These are phyloP conservation scores for Epichloe uncinata DNA, from an alignment of 2,329 filamentous ascomycete species.

Conservation along the genomic window DNA sequence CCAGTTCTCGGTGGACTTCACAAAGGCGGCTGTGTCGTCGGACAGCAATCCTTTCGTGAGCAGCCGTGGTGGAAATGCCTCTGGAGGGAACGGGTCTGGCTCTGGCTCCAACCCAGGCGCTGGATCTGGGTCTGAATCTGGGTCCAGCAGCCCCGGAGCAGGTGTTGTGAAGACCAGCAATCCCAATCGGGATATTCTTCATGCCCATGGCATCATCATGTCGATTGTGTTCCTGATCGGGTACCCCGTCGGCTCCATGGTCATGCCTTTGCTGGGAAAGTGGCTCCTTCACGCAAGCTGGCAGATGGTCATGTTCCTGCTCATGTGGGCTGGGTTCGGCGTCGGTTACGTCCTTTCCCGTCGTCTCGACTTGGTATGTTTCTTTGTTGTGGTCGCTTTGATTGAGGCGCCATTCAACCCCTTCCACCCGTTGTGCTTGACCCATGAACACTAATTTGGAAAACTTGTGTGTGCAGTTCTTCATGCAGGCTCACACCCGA, in stretches of 20 bases:
- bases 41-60: slow-evolving; percentile 43
- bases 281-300: slow-evolving; percentile 44
- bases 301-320: slow-evolving; percentile 40
- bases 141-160: neutral
- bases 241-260: slow-evolving; percentile 45
- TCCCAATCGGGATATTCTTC: slow-evolving; percentile 17
- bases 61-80: slow-evolving; percentile 2
- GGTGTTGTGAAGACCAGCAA: slow-evolving; percentile 4
- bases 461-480: slow-evolving; percentile 34
- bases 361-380: slow-evolving; percentile 29
- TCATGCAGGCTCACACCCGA: slow-evolving; percentile 37
- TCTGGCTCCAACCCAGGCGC: too few relatives aligned
- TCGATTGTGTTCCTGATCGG: slow-evolving; percentile 42
- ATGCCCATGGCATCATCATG: slow-evolving; percentile 48
- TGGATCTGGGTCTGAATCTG: neutral
- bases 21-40: slow-evolving; percentile 28
- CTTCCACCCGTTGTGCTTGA: too few relatives aligned
- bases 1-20: slow-evolving; percentile 35
- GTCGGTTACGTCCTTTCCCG: slow-evolving; percentile 37
- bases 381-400: slow-evolving; percentile 1
- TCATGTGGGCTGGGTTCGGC: slow-evolving; percentile 47
- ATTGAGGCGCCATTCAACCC: too few relatives aligned
- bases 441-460: too few relatives aligned
- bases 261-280: slow-evolving; percentile 45
- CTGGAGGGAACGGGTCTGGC: slow-evolving; percentile 4